Base-by-base conservation (phyloP, 768 basidiomycete genomes). In the Mycena maculata region DNA sequence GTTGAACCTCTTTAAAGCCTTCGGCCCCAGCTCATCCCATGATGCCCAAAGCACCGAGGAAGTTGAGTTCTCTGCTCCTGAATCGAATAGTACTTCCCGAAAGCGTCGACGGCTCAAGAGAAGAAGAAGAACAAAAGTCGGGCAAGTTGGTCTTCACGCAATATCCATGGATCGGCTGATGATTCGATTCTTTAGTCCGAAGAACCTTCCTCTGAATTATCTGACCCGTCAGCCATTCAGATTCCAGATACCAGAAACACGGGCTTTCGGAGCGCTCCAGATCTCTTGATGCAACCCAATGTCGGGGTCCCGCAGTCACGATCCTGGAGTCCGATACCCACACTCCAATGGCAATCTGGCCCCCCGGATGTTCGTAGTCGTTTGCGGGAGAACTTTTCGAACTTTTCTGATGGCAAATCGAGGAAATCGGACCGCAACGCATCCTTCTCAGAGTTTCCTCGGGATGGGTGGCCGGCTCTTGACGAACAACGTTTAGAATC, bases 1-100 rank as follows among this genome's bases (percentile, higher is more conserved):
- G 33, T 13, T 36, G 33, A 36, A 63, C 66, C 67, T 72, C 67
- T 78, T 67, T 75, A 76, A 65, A 53, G 72, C 69, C 54, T 76
- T 53, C 57, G 64, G 61, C 71, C 67, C 48, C 58, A 60, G 28
- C 36, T 72, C 45, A 47, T 74, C 66, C 55, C 73, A 18, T 45
- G 74, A 72, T 9, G 68, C 45, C 13, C 57, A 65, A 23, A 58
- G 45, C 41, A 36, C 33, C 20, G 61, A 44, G 38, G 44, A 58
- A 58, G 44, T 39, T 27, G n/a, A 42, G 25, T 3, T 36, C 11
- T 56, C 27, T 12, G 20, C 30, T n/a, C 42, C 53, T 25, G 16
- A 36, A 11, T 57, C 52, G 16, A 63, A 36, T 53, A 30, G 47
- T 28, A 31, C 56, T 7, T 33, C 42, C 30, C 61, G 62, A 38